Conservation (phyloP, 768 basidiomycete genomes). For the Lactifluus subvellereus region DNA sequence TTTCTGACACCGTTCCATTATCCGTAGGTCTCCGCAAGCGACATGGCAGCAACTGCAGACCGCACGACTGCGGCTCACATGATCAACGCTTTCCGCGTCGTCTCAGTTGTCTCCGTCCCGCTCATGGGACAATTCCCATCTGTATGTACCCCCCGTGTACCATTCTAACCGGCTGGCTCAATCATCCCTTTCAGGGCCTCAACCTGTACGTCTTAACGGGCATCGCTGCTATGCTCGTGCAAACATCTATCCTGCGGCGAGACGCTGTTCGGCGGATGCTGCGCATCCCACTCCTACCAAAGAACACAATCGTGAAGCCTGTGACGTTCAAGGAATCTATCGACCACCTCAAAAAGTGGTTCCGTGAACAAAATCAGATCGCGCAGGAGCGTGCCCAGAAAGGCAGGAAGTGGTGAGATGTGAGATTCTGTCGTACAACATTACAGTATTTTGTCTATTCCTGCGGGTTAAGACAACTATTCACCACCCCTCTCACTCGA, state of each 20-base stretch:
- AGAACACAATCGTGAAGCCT: constrained; percentile 4
- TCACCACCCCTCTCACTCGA: background rate
- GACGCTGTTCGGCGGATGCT: constrained; percentile 38
- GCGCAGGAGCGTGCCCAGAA: constrained; percentile 12
- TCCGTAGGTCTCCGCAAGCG: constrained; percentile 50
- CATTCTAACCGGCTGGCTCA: background rate
- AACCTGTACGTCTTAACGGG: constrained; percentile 54
- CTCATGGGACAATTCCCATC: constrained; percentile 56
- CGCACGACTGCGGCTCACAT: constrained; percentile 21
- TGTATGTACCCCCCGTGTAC: constrained; percentile 40
- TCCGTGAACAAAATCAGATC: constrained; percentile 16
- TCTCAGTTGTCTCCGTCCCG: constrained; percentile 43
- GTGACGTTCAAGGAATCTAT: constrained; percentile 22
- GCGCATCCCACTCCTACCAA: constrained; percentile 31
- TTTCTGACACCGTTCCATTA: constrained; percentile 25
- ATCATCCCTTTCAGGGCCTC: constrained; percentile 40
- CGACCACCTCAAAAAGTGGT: constrained; percentile 21
- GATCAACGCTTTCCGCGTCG: constrained; percentile 30
- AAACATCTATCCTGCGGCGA: constrained; percentile 42
- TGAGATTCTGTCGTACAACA: background rate
- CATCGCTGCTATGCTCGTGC: constrained; percentile 40
- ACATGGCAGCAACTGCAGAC: constrained; percentile 29
- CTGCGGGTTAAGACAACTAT: background rate
- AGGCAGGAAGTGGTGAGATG: constrained; percentile 17
- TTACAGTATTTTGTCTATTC: background rate